These are phyloP conservation scores for Lasiosphaeria ovina DNA, from an alignment of 495 filamentous ascomycete genomes.

Conservation along the genomic window DNA sequence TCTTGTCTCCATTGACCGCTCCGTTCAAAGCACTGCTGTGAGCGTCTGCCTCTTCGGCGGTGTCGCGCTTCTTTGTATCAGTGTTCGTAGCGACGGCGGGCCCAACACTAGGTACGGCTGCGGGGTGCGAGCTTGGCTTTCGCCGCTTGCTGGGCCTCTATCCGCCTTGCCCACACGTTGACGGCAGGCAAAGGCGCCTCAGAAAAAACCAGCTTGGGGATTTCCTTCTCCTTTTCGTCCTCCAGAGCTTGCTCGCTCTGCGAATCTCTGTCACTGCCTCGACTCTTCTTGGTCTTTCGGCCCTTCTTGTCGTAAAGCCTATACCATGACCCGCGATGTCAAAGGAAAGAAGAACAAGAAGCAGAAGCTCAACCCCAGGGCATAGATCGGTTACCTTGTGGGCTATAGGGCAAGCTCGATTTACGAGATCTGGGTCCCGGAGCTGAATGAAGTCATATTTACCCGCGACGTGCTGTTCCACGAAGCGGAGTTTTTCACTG, in stretches of 20 bases:
- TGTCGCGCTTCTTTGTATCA: slow-evolving; percentile 20
- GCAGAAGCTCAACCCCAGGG: too few species aligned
- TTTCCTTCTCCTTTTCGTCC: slow-evolving; percentile 48
- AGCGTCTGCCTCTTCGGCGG: slow-evolving; percentile 21
- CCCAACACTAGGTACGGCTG: background rate
- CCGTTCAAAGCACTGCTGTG: slow-evolving; percentile 18
- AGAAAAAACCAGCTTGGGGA: slow-evolving; percentile 60
- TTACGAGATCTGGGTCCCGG: too few species aligned
- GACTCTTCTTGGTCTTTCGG: slow-evolving; percentile 49
- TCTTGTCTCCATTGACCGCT: slow-evolving; percentile 39
- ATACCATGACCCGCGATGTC: too few species aligned
- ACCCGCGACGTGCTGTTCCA: too few species aligned
- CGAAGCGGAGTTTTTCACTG: too few species aligned
- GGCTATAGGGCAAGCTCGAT: too few species aligned
- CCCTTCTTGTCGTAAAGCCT: slow-evolving; percentile 44
- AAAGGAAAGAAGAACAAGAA: too few species aligned
- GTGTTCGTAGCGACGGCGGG: slow-evolving; percentile 14
- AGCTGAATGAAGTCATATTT: too few species aligned
- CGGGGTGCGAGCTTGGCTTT: slow-evolving; percentile 57
- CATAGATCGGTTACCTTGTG: too few species aligned
- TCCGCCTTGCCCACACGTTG: slow-evolving; percentile 81
- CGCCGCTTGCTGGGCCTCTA: slow-evolving; percentile 60
- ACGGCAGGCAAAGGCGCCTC: slow-evolving; percentile 78
- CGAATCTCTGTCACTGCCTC: slow-evolving; percentile 42
- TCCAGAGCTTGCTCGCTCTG: slow-evolving; percentile 42